A percentile compares a stretch with the other conserved stretches of the same genome.
phyloP scores from a whole-genome alignment of 2,329 filamentous ascomycete genomes.

The Botryotinia narcissicola region DNA sequence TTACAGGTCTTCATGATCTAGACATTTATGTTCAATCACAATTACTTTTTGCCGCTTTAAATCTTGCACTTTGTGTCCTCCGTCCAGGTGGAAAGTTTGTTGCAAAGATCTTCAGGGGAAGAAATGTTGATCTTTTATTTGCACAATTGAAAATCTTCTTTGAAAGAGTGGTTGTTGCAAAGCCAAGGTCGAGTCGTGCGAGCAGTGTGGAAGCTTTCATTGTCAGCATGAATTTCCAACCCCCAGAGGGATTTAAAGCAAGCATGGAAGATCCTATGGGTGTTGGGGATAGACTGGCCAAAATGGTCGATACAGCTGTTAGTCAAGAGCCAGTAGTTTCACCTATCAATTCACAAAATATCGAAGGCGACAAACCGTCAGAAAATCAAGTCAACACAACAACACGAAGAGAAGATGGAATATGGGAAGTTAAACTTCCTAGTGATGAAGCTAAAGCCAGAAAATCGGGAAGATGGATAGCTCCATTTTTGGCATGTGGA shows the following conservation, averaged over 20 bases:
- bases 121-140: constrained; percentile 93
- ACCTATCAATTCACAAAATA: constrained; percentile 47
- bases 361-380: constrained; percentile 46
- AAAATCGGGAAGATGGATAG: constrained; percentile 70
- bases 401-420: constrained; percentile 27
- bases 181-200: constrained; percentile 89
- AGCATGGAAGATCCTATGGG: constrained; percentile 75
- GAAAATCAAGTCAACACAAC: constrained; percentile 15
- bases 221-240: constrained; percentile 85
- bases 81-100: constrained; percentile 94
- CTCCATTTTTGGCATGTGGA: constrained; percentile 94
- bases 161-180: constrained; percentile 81
- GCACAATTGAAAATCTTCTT: constrained; percentile 94
- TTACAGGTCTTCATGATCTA: constrained; percentile 93
- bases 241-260: constrained; percentile 71
- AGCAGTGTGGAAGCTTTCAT: constrained; percentile 97
- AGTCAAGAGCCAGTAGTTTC: constrained; percentile 44
- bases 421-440: constrained; percentile 33
- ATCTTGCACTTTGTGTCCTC: constrained; percentile 88
- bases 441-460: constrained; percentile 41
- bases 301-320: constrained; percentile 48
- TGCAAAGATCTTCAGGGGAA: constrained; percentile 93
- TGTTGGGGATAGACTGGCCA: constrained; percentile 54
- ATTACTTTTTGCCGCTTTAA: constrained; percentile 88
- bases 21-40: constrained; percentile 98